Conservation (phyloP, 345 rosid genomes). For the Orychophragmus violaceus region DNA sequence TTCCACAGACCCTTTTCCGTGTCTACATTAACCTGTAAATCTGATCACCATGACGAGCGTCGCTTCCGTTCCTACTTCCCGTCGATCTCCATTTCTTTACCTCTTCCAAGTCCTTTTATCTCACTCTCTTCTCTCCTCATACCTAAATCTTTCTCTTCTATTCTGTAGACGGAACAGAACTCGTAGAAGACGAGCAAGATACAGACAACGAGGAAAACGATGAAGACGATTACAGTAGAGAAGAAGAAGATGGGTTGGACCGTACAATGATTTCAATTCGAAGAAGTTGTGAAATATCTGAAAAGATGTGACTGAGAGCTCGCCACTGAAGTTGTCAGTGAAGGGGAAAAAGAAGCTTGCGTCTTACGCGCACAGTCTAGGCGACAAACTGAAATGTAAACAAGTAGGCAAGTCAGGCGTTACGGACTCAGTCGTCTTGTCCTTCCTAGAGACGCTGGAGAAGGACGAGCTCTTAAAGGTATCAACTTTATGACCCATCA, state of each 20-base stretch:
- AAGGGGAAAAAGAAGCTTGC: neutral
- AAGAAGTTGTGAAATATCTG: neutral
- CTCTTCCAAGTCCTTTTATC: neutral
- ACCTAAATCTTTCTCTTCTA: conserved; percentile 2
- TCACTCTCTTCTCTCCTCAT: conserved; percentile 1
- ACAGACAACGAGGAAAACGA: neutral
- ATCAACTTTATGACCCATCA: neutral
- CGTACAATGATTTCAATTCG: neutral
- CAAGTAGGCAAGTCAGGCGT: neutral
- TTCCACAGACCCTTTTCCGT: neutral
- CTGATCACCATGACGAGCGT: neutral
- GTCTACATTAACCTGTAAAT: neutral
- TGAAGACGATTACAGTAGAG: neutral
- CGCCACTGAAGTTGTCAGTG: neutral
- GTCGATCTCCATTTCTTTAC: conserved; percentile 4
- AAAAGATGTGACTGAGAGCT: neutral
- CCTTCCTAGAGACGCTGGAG: neutral
- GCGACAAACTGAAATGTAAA: neutral
- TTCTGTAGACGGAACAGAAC: neutral
- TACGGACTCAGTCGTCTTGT: neutral
- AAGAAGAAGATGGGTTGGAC: neutral
- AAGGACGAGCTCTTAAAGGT: neutral
- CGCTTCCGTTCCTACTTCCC: neutral
- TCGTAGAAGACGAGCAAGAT: neutral
- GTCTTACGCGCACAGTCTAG: neutral